Percentiles rank a stretch among this genome's conserved stretches.
Conservation (phyloP, 2,329 filamentous ascomycete species). For the Aspergillus nomiae region DNA sequence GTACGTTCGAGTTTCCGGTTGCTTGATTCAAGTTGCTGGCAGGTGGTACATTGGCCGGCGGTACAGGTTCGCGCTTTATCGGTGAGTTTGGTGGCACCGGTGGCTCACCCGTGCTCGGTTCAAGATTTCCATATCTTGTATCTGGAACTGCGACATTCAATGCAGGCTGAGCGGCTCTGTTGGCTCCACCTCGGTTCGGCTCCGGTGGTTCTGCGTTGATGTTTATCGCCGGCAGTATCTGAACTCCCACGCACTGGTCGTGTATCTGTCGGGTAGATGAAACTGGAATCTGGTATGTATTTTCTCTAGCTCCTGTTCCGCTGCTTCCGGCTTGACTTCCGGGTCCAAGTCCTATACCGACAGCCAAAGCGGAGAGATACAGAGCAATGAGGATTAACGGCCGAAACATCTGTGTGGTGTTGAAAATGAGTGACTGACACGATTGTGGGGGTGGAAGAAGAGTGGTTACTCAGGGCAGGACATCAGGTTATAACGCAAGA, state of each 20-base stretch:
- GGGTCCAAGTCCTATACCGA: not conserved
- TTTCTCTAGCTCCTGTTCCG: too few species aligned
- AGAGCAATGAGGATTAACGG: not conserved
- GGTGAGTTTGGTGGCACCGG: not conserved
- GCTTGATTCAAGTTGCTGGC: not conserved
- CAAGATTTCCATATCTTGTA: not conserved
- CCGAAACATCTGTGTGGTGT: too few species aligned
- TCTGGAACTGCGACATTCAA: not conserved
- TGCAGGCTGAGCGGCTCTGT: not conserved
- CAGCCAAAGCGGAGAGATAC: not conserved
- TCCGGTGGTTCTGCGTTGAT: not conserved
- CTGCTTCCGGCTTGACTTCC: too few species aligned
- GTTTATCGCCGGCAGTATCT: not conserved
- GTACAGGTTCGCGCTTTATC: not conserved
- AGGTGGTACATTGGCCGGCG: not conserved
- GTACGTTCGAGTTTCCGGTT: not conserved
- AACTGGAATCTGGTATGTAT: too few species aligned
- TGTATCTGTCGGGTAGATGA: not conserved
- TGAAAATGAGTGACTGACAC: too few species aligned
- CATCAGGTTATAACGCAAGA: accelerated
- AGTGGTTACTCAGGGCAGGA: too few species aligned
- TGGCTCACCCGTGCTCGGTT: too few species aligned
- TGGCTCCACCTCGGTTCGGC: not conserved
- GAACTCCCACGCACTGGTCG: not conserved
- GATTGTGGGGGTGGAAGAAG: accelerated